Evolutionary conservation across 2,329 filamentous ascomycete species (phyloP).

Genomic region (Colletotrichum aenigma): DNA sequence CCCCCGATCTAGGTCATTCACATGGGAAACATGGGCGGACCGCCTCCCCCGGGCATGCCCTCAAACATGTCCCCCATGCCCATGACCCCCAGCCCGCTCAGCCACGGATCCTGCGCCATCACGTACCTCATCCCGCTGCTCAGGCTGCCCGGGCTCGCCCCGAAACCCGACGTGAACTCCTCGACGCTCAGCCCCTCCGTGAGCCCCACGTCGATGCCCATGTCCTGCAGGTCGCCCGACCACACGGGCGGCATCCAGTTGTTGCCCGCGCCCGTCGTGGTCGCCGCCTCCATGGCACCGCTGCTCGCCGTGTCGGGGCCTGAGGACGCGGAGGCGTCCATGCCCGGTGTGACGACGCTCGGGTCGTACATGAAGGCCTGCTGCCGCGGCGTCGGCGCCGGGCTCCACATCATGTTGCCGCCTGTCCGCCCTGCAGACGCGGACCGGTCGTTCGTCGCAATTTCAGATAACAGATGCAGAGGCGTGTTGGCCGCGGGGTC

Average conservation of each 20-base stretch:
- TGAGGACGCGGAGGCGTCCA: background rate
- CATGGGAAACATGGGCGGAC: constrained; percentile 36
- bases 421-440: background rate
- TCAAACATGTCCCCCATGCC: constrained; percentile 32
- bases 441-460: constrained; percentile 50
- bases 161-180: constrained; percentile 19
- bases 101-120: constrained; percentile 42
- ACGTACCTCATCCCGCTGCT: constrained; percentile 35
- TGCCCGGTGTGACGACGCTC: background rate
- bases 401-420: constrained; percentile 22
- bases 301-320: background rate
- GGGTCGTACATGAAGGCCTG: constrained; percentile 43
- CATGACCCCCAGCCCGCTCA: constrained; percentile 36
- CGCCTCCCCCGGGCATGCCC: constrained; percentile 31
- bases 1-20: constrained; percentile 10
- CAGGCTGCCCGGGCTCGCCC: constrained; percentile 11
- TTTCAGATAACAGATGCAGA: constrained; percentile 60
- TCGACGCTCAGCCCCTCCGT: constrained; percentile 17
- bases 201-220: constrained; percentile 16
- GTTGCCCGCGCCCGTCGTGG: background rate
- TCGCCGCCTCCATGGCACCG: background rate
- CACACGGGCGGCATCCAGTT: constrained; percentile 4
- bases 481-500: constrained; percentile 52
- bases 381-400: constrained; percentile 27
- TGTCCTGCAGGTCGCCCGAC: constrained; percentile 3